Evolutionary conservation across 805 yeast species (phyloP), one percentile per base, ranked within the genome.

Genomic region (Saturnispora gosingensis): DNA sequence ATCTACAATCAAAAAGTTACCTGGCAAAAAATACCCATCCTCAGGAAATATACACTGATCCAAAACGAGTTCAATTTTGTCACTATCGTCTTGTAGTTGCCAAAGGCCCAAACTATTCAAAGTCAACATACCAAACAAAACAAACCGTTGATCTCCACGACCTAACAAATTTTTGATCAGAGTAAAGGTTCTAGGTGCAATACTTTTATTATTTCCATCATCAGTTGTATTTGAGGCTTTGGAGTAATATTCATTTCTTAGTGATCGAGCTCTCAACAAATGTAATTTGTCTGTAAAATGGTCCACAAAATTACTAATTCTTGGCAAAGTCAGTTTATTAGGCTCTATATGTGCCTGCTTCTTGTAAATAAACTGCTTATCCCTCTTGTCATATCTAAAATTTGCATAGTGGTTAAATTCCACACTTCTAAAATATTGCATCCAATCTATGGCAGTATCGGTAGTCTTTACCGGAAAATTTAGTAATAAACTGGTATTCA

Each of bases 101-200:
- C 80, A 84, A n/a, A 75, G 70, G 1, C 91, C 96, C 49, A 75
- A 78, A 10, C 78, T 71, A 50, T 81, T 81, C 53, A 74, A 73
- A 2, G 82, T 73, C 10, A 93, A 66, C 52, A 89, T 69, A 0
- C 99, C 99, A 60, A 90, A 80, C 2, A 93, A 63, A 7, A 85
- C 69, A 62, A 93, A 93, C 52, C 79, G 74, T 49, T 78, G 73
- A 4, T 91, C 91, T 59, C 85, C 85, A 50, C 96, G 71, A 30
- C 99, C 99, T 28, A 93, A 65, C 53, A 93, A 70, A 64, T 90
- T 90, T 60, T 90, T 90, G 50, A 93, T 81, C 39, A 80, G 72
- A 0, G 96, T 86, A 44, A 91, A 71, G 3, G 75, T 28, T 32
- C 54, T 53, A 8, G 58, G 58, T 2, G 50, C 45, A 6, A 16